Conservation (phyloP, 2,329 filamentous ascomycete species). For the Alternaria postmessia region DNA sequence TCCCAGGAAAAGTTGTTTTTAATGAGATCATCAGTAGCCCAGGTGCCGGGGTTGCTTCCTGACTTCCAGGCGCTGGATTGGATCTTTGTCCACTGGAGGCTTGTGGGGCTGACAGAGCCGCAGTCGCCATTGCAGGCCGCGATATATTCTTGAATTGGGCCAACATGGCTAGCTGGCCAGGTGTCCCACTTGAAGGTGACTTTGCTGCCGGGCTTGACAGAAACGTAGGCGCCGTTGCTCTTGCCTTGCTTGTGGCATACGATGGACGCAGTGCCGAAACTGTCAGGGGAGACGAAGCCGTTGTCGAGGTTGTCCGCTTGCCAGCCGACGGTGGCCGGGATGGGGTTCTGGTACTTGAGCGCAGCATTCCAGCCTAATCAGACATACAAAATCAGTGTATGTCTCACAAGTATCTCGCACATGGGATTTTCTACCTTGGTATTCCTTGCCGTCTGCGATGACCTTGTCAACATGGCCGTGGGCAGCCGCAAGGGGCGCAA, state of each 20-base stretch:
- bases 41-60: slow-evolving; percentile 39
- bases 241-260: slow-evolving; percentile 49
- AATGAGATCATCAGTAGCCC: slow-evolving; percentile 48
- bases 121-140: slow-evolving; percentile 42
- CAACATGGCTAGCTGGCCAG: slow-evolving; percentile 41
- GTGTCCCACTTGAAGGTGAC: slow-evolving; percentile 41
- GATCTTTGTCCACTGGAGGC: slow-evolving; percentile 46
- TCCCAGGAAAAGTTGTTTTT: slow-evolving; percentile 57
- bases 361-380: slow-evolving; percentile 34
- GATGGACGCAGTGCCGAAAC: slow-evolving; percentile 39
- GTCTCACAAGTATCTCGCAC: no score
- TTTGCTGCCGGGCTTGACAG: slow-evolving; percentile 45
- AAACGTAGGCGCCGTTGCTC: slow-evolving; percentile 42
- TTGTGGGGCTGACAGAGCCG: slow-evolving; percentile 28
- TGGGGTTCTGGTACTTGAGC: slow-evolving; percentile 40
- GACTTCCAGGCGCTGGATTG: slow-evolving; percentile 32
- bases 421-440: slow-evolving; percentile 23
- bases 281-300: slow-evolving; percentile 44
- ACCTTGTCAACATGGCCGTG: slow-evolving; percentile 45
- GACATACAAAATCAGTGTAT: no score
- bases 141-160: slow-evolving; percentile 49
- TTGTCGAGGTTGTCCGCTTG: slow-evolving; percentile 48
- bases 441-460: slow-evolving; percentile 37
- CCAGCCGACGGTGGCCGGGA: slow-evolving; percentile 45
- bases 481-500: slow-evolving; percentile 35